phyloP scores from a whole-genome alignment of 257 asterid genomes.

The Lavandula angustifolia region DNA sequence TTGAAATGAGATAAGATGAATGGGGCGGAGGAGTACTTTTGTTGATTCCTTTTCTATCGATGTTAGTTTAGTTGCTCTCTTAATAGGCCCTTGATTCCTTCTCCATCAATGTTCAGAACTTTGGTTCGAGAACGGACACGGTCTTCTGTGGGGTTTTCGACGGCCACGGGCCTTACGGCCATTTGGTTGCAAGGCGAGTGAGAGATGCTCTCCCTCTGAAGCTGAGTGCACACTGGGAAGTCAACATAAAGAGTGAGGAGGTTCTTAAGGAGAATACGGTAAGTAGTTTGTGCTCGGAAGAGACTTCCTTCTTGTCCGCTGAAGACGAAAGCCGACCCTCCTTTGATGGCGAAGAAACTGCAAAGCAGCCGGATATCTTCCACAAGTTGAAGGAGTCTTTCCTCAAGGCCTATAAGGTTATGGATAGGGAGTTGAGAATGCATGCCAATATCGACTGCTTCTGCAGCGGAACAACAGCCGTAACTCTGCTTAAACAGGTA shows the following conservation, averaged over 20 bases:
- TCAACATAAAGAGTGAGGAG: slow-evolving; percentile 57
- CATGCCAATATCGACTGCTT: slow-evolving; percentile 69
- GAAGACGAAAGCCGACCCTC: slow-evolving; percentile 61
- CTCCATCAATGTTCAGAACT: slow-evolving; percentile 61
- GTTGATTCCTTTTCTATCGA: too few species aligned
- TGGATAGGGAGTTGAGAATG: slow-evolving; percentile 86
- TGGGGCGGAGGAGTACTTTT: too few species aligned
- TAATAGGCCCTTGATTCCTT: slow-evolving; percentile 21
- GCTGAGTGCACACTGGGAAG: slow-evolving; percentile 83
- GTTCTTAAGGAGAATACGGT: slow-evolving; percentile 60
- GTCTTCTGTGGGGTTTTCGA: slow-evolving; percentile 94
- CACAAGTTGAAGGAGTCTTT: slow-evolving; percentile 74
- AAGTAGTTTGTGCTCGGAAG: slow-evolving; percentile 54
- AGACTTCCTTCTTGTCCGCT: slow-evolving; percentile 48
- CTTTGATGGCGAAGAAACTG: slow-evolving; percentile 53
- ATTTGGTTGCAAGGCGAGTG: slow-evolving; percentile 87
- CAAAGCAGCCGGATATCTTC: slow-evolving; percentile 60
- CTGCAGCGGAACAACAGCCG: slow-evolving; percentile 97
- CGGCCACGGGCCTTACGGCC: slow-evolving; percentile 95
- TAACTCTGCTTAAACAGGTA: slow-evolving; percentile 92
- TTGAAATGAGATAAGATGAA: too few species aligned
- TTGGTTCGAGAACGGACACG: slow-evolving; percentile 81
- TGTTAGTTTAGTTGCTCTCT: slow-evolving; percentile 14
- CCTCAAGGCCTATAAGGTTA: slow-evolving; percentile 77
- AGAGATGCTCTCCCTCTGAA: slow-evolving; percentile 86